phyloP scores from a whole-genome alignment of 75 land plant species.

The Isoetes taiwanensis region DNA sequence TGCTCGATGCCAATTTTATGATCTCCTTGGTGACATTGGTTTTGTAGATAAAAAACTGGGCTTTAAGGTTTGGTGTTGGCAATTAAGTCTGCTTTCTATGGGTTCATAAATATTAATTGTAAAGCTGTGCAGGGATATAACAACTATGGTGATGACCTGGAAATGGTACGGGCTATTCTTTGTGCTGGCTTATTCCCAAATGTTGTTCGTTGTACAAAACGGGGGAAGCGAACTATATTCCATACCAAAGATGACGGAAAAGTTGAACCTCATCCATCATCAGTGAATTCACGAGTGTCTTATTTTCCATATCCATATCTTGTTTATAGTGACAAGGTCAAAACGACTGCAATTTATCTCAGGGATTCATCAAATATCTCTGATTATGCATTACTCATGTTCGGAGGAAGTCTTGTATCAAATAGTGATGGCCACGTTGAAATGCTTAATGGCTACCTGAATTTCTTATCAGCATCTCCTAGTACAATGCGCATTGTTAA shows the following conservation, averaged over 20 bases:
- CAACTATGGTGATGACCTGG: conserved; percentile 60
- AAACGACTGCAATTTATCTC: conserved; percentile 59
- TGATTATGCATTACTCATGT: conserved; percentile 87
- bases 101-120: neutral
- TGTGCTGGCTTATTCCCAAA: conserved; percentile 96
- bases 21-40: conserved; percentile 72
- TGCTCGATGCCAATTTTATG: conserved; percentile 75
- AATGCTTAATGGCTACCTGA: conserved; percentile 90
- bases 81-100: neutral
- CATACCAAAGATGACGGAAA: conserved; percentile 91
- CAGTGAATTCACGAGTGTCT: conserved; percentile 67
- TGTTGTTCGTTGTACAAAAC: conserved; percentile 83
- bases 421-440: conserved; percentile 67
- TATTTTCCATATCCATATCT: conserved; percentile 78
- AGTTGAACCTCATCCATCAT: conserved; percentile 85
- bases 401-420: conserved; percentile 65
- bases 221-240: conserved; percentile 70
- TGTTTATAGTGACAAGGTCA: conserved; percentile 92
- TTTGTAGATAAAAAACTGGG: conserved; percentile 40
- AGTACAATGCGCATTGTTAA: neutral
- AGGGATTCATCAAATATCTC: conserved; percentile 86
- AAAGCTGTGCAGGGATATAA: conserved; percentile 50
- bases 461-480: conserved; percentile 76
- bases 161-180: conserved; percentile 81
- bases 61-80: neutral